Conservation (phyloP, 768 basidiomycete species). For the Mycena floridula region DNA sequence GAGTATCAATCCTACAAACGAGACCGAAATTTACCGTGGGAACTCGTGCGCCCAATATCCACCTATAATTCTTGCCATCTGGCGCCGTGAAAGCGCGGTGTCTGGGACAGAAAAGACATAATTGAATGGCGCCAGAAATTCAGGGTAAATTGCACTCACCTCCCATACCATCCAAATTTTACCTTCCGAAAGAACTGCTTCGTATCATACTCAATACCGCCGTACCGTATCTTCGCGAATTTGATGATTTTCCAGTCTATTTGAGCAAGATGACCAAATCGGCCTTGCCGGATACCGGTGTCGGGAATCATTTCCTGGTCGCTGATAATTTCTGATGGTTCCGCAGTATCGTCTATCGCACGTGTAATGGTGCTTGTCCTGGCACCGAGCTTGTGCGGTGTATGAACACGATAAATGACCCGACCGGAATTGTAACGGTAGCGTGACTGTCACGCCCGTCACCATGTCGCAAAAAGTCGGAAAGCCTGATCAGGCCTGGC, state of each 20-base stretch:
- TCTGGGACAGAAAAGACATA: slow-evolving; percentile 2
- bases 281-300: too few relatives aligned
- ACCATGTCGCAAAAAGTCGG: too few relatives aligned
- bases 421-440: too few relatives aligned
- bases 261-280: slow-evolving; percentile 23
- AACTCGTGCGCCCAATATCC: slow-evolving; percentile 8
- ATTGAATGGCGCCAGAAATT: neutral
- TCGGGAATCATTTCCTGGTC: too few relatives aligned
- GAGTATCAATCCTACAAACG: neutral
- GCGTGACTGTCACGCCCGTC: too few relatives aligned
- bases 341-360: too few relatives aligned
- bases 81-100: slow-evolving; percentile 16
- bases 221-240: slow-evolving; percentile 22
- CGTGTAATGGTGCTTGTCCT: too few relatives aligned
- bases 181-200: slow-evolving; percentile 19
- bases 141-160: slow-evolving; percentile 9
- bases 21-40: slow-evolving; percentile 7
- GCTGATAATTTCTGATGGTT: too few relatives aligned
- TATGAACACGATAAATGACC: too few relatives aligned
- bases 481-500: too few relatives aligned
- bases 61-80: slow-evolving; percentile 19
- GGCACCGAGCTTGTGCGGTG: too few relatives aligned
- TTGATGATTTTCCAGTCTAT: slow-evolving; percentile 27
- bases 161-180: slow-evolving; percentile 15
- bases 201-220: slow-evolving; percentile 18